A percentile compares a stretch with the other conserved stretches of the same genome.
These are phyloP conservation scores for Crithidia fasciculata DNA, from an alignment of 208 protist species.

Conservation along the genomic window DNA sequence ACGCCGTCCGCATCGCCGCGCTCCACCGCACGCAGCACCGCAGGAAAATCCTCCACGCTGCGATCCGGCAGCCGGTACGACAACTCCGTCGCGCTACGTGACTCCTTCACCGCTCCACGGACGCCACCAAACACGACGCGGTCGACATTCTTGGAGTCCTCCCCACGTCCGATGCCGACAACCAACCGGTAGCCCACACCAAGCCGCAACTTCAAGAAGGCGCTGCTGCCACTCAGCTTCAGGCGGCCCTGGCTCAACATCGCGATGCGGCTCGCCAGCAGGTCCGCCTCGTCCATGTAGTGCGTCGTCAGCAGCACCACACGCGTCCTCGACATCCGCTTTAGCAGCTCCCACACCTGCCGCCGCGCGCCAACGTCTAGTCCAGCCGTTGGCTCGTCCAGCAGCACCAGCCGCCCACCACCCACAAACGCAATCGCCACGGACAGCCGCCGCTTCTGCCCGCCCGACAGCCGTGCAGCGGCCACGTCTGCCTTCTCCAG, in stretches of 20 bases:
- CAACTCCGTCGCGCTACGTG: not conserved
- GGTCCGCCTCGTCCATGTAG: not conserved
- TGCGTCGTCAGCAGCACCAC: slow-evolving; percentile 13
- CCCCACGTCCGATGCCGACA: slow-evolving; percentile 36
- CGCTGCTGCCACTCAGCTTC: slow-evolving; percentile 45
- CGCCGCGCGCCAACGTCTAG: slow-evolving; percentile 83
- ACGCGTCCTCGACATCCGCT: slow-evolving; percentile 30
- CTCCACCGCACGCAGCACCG: slow-evolving; percentile 1
- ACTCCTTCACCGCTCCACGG: slow-evolving; percentile 9
- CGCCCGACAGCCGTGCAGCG: slow-evolving; percentile 60
- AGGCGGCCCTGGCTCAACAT: slow-evolving; percentile 82
- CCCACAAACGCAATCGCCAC: slow-evolving; percentile 87
- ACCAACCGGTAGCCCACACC: slow-evolving; percentile 51
- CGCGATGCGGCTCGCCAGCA: slow-evolving; percentile 55
- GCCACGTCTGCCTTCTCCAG: slow-evolving; percentile 48
- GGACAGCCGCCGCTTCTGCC: slow-evolving; percentile 87
- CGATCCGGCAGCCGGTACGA: not conserved
- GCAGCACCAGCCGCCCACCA: slow-evolving; percentile 66
- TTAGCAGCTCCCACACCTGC: slow-evolving; percentile 76
- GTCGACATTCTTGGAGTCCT: slow-evolving; percentile 17
- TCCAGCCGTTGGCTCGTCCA: slow-evolving; percentile 90
- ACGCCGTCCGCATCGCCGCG: not conserved
- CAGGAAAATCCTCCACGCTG: not conserved
- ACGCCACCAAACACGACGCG: slow-evolving; percentile 20
- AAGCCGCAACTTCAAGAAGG: slow-evolving; percentile 57